Conservation (phyloP, 2,329 filamentous ascomycete species). For the Geosmithia putterillii region DNA sequence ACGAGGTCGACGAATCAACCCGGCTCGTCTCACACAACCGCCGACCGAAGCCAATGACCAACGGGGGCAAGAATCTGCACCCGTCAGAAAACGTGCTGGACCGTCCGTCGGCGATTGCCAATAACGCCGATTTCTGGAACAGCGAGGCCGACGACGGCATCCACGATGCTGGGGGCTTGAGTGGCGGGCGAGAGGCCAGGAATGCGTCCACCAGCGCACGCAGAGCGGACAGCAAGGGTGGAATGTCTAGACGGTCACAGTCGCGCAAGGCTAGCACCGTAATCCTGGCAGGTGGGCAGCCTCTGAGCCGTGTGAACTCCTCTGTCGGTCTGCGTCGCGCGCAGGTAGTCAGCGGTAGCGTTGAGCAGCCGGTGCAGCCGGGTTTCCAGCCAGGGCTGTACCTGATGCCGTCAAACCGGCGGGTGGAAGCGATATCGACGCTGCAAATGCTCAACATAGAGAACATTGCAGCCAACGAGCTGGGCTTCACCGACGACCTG, state of each 20-base stretch:
- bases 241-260: constrained; percentile 35
- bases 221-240: constrained; percentile 40
- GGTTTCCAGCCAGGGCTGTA: constrained; percentile 34
- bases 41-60: constrained; percentile 52
- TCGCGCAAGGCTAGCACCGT: constrained; percentile 41
- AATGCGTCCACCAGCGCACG: constrained; percentile 33
- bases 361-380: constrained; percentile 12
- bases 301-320: constrained; percentile 35
- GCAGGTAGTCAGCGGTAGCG: constrained; percentile 2
- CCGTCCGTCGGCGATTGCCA: constrained; percentile 21
- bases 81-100: constrained; percentile 87
- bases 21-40: constrained; percentile 88
- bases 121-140: constrained; percentile 52
- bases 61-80: constrained; percentile 80
- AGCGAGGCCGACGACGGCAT: constrained; percentile 54
- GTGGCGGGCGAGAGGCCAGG: constrained; percentile 33
- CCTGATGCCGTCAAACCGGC: constrained; percentile 40
- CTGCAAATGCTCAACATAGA: constrained; percentile 88
- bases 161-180: constrained; percentile 31
- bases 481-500: constrained; percentile 78
- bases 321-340: constrained; percentile 19
- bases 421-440: constrained; percentile 52
- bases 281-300: constrained; percentile 19
- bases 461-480: constrained; percentile 77
- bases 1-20: constrained; percentile 78